Evolutionary conservation across 1,284 basidiomycete species (phyloP), one percentile per base, ranked within the genome.

Genomic region (Cryptococcus depauperatus): DNA sequence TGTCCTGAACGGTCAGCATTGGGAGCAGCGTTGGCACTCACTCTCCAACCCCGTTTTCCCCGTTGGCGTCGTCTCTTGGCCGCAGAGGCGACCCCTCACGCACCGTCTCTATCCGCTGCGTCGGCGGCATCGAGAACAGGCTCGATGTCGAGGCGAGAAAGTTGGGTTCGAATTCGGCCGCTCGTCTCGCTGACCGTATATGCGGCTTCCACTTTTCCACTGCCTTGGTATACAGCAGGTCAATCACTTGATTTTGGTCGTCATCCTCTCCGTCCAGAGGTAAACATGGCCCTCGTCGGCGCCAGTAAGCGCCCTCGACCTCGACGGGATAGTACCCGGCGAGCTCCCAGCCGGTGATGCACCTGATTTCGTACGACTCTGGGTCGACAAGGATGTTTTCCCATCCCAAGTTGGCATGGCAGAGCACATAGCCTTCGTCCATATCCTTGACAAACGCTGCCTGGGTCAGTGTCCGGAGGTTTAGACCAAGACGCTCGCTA

Each of bases 351-450:
- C 43, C 47, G 3, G 41, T n/a, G 16, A 53, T 37, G 14, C 25
- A 38, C 22, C 28, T 37, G 37, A 53, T 45, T 10, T 50, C 34
- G 3, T 19, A 42, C 3, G 47, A 47, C 11, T 38, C 29, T 2
- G 44, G 38, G 37, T 53, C 47, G n/a, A 49, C 26, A 3, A 49
- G 40, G 2, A 53, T n/a, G 22, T 53, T 50, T 3, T 50, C 30
- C 47, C 44, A 47, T 21, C 19, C 37, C 5, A 53, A 26, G 30
- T 53, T 48, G 34, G 44, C 51, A 42, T 53, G 51, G 32, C 51
- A 53, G 16, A 53, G 45, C 26, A 50, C 41, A 27, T 50, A 53
- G 9, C 25, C 13, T 1, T 22, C 19, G 6, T 19, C 11, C 5
- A 21, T 5, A 19, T 37, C 37, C 6, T 25, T 8, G 1, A 43